phyloP scores from a whole-genome alignment of 345 rosid genomes.

The Acer yangbiense region DNA sequence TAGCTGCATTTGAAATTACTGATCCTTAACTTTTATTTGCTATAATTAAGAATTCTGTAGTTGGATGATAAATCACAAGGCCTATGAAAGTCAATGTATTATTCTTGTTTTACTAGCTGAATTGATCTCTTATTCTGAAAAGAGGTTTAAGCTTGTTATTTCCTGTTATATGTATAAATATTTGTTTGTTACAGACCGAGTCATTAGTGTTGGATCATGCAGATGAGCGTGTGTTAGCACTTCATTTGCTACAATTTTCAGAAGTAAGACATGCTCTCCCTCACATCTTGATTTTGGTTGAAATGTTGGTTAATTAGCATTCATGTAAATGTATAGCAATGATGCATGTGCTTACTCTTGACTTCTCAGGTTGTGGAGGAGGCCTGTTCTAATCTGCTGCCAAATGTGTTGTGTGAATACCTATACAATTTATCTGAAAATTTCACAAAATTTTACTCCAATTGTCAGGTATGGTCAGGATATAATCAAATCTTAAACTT shows the following conservation, averaged over 20 bases:
- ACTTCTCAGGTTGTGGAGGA: conserved; percentile 78
- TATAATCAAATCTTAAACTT: not conserved
- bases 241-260: conserved; percentile 83
- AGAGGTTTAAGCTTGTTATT: not conserved
- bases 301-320: not conserved
- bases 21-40: not conserved
- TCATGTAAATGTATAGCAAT: not conserved
- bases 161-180: not conserved
- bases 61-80: not conserved
- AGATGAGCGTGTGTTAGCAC: conserved; percentile 76
- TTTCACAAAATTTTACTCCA: conserved; percentile 74
- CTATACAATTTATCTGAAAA: conserved; percentile 72
- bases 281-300: conserved; percentile 8
- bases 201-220: conserved; percentile 53
- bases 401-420: conserved; percentile 76
- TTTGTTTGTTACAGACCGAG: conserved; percentile 48
- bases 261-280: conserved; percentile 49
- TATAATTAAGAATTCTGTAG: not conserved
- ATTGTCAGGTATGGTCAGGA: conserved; percentile 59
- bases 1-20: not conserved
- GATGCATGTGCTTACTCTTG: conserved; percentile 4
- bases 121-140: not conserved
- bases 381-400: conserved; percentile 73
- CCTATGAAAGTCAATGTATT: not conserved
- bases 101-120: not conserved